Conservation (phyloP, 257 asterid genomes). For the Solanum acaule region DNA sequence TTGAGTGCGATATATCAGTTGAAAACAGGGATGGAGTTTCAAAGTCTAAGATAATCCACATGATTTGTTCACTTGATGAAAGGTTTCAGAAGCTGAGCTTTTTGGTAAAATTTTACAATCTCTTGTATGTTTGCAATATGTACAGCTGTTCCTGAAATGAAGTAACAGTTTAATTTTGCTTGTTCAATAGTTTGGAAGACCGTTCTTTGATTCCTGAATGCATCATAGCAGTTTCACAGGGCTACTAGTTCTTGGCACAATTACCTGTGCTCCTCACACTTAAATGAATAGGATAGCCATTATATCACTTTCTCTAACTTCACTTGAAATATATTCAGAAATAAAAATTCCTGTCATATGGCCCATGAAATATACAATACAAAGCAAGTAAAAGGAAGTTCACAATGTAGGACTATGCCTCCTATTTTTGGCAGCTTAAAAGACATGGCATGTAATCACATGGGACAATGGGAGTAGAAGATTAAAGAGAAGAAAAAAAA, state of each 20-base stretch:
- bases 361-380: neutral
- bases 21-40: constrained; percentile 91
- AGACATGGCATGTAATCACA: neutral
- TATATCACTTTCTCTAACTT: neutral
- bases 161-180: neutral
- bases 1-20: constrained; percentile 92
- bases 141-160: neutral
- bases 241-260: neutral
- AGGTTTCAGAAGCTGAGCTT: constrained; percentile 85
- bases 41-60: constrained; percentile 65
- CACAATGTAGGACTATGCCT: neutral
- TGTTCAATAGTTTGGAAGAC: neutral
- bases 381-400: neutral
- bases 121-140: neutral
- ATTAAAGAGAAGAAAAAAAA: neutral
- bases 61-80: constrained; percentile 77
- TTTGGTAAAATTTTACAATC: constrained; percentile 51
- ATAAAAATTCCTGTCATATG: neutral
- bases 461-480: neutral
- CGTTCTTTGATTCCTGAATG: neutral
- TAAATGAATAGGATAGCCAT: neutral
- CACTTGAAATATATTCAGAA: neutral
- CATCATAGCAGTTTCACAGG: neutral
- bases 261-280: neutral
- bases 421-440: neutral